Evolutionary conservation across 805 yeast genomes (phyloP), one percentile per base, ranked within the genome.

Genomic region (Ogataea corticis): DNA sequence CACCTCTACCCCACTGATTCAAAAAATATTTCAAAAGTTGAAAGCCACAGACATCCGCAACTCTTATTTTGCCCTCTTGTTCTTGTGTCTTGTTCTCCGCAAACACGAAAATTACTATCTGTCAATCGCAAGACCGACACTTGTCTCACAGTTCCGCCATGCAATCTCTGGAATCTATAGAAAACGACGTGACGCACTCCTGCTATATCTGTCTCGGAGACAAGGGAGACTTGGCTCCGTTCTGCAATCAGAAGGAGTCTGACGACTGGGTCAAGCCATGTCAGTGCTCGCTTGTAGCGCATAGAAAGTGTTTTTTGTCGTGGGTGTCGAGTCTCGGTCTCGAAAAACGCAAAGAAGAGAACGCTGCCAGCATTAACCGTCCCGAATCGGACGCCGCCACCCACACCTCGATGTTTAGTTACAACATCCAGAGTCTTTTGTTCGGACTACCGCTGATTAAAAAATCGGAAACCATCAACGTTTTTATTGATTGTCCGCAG

Each of bases 201-300:
- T 65, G 69, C 41, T 61, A 57, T 47, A 59, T 65, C 7, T 65
- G 69, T 44, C 51, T 65, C 15, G 59, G 62, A 17, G 60, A 57
- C 23, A 51, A 55, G 34, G 61, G 59, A 41, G 68, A 43, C 64
- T 46, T 58, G 11, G 68, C 68, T 1, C 69, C 69, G 3, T 50
- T 58, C 49, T 66, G 68, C 44, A 50, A 48, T 5, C 53, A 51
- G 2, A 28, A 37, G 13, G 66, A 62, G 35, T 60, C 67, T 2
- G 61, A 63, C 18, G 69, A 65, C 40, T 74, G 77, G 77, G 64
- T 72, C 14, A 64, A 63, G 15, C 77, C 77, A 1, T 75, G 80
- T 46, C 46, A 57, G 14, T 76, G 80, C 54, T 71, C 72, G 4
- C 52, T 76, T 19, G 52, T 63, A 10, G 79, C 77, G 3, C 80